Evolutionary conservation across 1,284 basidiomycete species (phyloP).

Genomic region (Hymenochaete sp.): DNA sequence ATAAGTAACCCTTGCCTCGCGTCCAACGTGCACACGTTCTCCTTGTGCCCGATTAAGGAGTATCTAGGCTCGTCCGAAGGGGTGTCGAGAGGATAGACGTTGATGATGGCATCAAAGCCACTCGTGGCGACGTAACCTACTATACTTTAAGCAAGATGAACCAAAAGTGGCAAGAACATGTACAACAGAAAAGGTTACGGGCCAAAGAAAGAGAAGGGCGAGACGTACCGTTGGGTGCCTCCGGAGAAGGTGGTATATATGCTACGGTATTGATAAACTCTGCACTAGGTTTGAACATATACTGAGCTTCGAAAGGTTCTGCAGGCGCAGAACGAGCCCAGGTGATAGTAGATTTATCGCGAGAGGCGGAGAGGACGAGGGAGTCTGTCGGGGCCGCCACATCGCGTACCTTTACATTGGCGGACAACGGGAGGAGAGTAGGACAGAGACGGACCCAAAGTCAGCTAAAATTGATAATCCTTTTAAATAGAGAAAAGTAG

Average conservation of each 20-base stretch:
- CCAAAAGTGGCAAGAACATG: not conserved
- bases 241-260: conserved; percentile 59
- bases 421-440: conserved; percentile 20
- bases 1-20: conserved; percentile 68
- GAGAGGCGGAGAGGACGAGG: conserved; percentile 78
- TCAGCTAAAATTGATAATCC: not conserved
- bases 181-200: not conserved
- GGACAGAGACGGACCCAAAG: conserved; percentile 4
- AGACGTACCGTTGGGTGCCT: conserved; percentile 57
- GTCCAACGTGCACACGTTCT: conserved; percentile 87
- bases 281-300: conserved; percentile 58
- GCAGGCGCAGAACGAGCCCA: conserved; percentile 59
- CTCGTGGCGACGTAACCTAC: conserved; percentile 79
- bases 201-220: conserved; percentile 14
- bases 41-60: conserved; percentile 80
- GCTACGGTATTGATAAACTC: conserved; percentile 79
- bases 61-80: conserved; percentile 60
- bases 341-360: conserved; percentile 81
- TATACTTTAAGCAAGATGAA: not conserved
- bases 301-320: conserved; percentile 42
- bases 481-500: conserved; percentile 20
- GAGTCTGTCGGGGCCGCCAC: conserved; percentile 60
- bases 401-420: conserved; percentile 56
- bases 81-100: conserved; percentile 61
- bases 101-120: conserved; percentile 79